Base-by-base conservation (phyloP, 2,329 filamentous ascomycete species). In the Stemphylium vesicarium region DNA sequence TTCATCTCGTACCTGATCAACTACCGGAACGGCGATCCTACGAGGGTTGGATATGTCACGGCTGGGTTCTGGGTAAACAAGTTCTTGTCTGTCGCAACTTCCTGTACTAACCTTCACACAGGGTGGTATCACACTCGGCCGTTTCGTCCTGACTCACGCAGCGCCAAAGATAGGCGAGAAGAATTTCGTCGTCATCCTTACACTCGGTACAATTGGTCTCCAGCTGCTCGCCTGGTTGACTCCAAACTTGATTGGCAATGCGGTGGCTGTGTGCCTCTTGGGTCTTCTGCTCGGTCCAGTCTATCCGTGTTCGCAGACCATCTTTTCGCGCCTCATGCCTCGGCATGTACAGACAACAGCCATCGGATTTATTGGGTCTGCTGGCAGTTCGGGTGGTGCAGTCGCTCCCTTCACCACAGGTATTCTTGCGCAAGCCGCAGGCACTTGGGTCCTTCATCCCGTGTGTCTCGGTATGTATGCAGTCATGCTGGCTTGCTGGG, bases 1-100 rank as follows among this genome's bases (percentile, higher is more conserved):
- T 88, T 94, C 43, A 92, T 94, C 58, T 92, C 89, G 2, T 96
- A 93, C 78, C 79, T 96, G 35, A 92, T 95, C 74, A 83, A 84
- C 44, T 84, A 86, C 59, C 87, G 91, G 33, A 79, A 86, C 52
- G 91, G 90, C 12, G 82, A 89, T 63, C 89, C 90, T 6, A 80
- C 83, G 0, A 80, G 82, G 3, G 89, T 95, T 15, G 91, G 92
- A 32, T 95, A 95, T 72, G 89, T 95, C 18, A 92, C 89, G 1
- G 82, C 90, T 1, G 84, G 83, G 5, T 87, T 87, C 70, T 86
- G 84, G 83, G 83, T 79, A 35, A 83, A 10, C 18, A 6, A 36
- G 20, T 20, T 22, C 12, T n/a, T 15, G 7, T 4, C 12, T 20
- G 35, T 38, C 2, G 12, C 18, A 7, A 13, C 20, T 18, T 29